Base-by-base conservation (phyloP, 805 yeast species). In the Metschnikowia amazonensis region DNA sequence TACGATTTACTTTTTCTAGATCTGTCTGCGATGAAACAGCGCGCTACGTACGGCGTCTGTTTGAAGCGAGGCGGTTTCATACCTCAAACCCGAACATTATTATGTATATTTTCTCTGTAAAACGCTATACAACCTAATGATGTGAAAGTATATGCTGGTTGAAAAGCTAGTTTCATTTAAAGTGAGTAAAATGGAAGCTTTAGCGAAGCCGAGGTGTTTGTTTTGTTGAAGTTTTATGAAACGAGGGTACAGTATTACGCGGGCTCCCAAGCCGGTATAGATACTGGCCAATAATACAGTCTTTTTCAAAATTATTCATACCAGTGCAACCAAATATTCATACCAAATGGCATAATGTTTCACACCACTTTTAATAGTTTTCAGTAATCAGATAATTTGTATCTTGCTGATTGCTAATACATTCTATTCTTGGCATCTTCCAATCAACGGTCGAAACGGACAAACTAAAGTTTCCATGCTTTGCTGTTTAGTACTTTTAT, bases 211-310 rank as follows among this genome's bases (percentile, higher is more conserved):
- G 21, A 34, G 6, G 7, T 9, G 1, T 4, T 16, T 14, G 30
- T 16, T 35, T 10, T 10, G 21, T 20, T 18, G 14, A n/a, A 7
- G 23, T 36, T 10, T 36, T 25, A 11, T 36, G 40, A 36, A 17
- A n/a, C 21, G 23, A 34, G 20, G 21, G 13, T n/a, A 11, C 23
- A 20, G 21, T 27, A 10, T 36, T 29, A 37, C 41, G 41, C 41
- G 41, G 28, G 33, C 24, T 27, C 8, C n/a, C 24, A 28, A 28
- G 24, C 41, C 41, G 41, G 41, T 37, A 28, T 37, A 37, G 41
- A n/a, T n/a, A n/a, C n/a, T n/a, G n/a, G n/a, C n/a, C n/a, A n/a
- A n/a, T n/a, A n/a, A n/a, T n/a, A n/a, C n/a, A n/a, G n/a, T n/a
- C n/a, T n/a, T n/a, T n/a, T n/a, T n/a, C n/a, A n/a, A n/a, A n/a